Percentiles rank a stretch among this genome's conserved stretches.
Evolutionary conservation across 2,329 filamentous ascomycete genomes (phyloP).

Genomic region (Neophaeococcomyces aloes): DNA sequence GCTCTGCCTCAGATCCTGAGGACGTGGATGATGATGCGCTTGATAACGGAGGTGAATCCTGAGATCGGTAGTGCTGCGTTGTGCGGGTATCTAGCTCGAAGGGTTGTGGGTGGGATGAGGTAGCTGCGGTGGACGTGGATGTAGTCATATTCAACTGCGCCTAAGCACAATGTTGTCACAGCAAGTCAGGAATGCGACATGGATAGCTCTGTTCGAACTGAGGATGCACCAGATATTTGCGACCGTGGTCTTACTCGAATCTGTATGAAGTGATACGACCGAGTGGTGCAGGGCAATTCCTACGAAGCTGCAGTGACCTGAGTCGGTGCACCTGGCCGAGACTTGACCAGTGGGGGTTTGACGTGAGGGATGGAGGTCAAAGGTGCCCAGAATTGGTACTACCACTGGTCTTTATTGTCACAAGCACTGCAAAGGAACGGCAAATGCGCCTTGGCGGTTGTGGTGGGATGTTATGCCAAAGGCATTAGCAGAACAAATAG

Average conservation of each 20-base stretch:
- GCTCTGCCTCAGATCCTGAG: slow-evolving; percentile 39
- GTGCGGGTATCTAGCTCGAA: not conserved
- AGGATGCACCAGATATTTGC: not conserved
- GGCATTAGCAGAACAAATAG: no score
- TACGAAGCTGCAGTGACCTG: not conserved
- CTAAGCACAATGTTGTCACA: no score
- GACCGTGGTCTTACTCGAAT: not conserved
- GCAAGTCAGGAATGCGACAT: not conserved
- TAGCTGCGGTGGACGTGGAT: not conserved
- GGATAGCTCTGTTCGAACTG: not conserved
- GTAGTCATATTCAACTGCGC: slow-evolving; percentile 1
- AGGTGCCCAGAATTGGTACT: slow-evolving; percentile 1
- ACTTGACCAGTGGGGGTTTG: not conserved
- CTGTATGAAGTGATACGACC: not conserved
- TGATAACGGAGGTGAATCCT: slow-evolving; percentile 16
- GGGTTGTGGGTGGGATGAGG: slow-evolving; percentile 1
- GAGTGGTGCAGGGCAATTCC: not conserved
- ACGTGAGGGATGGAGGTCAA: not conserved
- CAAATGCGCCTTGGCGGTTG: no score
- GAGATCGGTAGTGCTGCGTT: not conserved
- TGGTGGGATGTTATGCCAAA: no score
- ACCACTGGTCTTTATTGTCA: not conserved
- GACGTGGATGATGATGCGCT: slow-evolving; percentile 33
- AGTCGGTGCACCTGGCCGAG: not conserved
- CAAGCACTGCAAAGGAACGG: not conserved